Conservation (phyloP, 192 early-diverging fungal species). For the Geranomyces variabilis region DNA sequence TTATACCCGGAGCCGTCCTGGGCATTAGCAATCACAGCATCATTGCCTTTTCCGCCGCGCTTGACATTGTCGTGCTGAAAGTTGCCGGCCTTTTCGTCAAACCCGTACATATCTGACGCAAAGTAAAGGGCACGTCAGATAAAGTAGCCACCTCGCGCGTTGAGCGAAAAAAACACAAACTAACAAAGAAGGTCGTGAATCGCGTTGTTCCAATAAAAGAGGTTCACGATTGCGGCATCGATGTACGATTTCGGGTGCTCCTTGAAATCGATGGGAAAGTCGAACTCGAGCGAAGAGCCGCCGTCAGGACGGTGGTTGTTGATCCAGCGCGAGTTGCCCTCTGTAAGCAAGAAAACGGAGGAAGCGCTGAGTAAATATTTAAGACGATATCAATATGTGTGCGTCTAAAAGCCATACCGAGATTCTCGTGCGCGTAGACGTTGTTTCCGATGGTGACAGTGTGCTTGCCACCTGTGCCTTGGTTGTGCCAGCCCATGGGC, state of each 20-base stretch:
- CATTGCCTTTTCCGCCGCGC: conserved; percentile 75
- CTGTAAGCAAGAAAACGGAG: conserved; percentile 15
- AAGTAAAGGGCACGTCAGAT: too few species aligned
- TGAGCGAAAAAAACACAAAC: not conserved
- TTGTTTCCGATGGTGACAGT: conserved; percentile 88
- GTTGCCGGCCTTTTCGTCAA: conserved; percentile 88
- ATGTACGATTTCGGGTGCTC: conserved; percentile 70
- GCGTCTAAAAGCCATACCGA: too few species aligned
- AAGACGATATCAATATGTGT: too few species aligned
- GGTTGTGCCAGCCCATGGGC: conserved; percentile 77
- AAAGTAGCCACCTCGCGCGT: not conserved
- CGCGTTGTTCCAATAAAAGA: conserved; percentile 92
- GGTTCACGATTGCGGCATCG: conserved; percentile 79
- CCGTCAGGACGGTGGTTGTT: conserved; percentile 79
- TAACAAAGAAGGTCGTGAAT: conserved; percentile 85
- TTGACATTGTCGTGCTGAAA: conserved; percentile 90
- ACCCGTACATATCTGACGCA: conserved; percentile 80
- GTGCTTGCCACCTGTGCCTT: conserved; percentile 51
- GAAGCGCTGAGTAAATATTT: not conserved
- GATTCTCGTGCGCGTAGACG: conserved; percentile 86
- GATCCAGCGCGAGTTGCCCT: conserved; percentile 72
- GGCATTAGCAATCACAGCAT: conserved; percentile 89
- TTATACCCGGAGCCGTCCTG: conserved; percentile 91
- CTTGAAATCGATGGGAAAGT: conserved; percentile 71
- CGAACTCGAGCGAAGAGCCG: conserved; percentile 60